These are phyloP conservation scores for Acer negundo DNA, from an alignment of 345 rosid species.

Conservation along the genomic window DNA sequence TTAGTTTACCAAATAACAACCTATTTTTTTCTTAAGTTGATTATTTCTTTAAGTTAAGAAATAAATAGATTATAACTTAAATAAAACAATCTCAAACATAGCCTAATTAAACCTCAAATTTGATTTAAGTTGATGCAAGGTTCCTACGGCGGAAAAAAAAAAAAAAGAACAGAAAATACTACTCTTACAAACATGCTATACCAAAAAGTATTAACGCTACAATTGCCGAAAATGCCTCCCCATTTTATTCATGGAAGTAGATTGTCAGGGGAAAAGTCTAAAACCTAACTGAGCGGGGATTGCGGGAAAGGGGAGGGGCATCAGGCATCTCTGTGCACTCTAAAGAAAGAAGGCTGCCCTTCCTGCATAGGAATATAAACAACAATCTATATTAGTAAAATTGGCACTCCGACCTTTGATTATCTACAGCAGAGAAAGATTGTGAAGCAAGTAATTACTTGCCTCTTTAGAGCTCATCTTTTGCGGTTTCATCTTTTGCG, in stretches of 20 bases:
- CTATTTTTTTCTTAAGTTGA: no score
- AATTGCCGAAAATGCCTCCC: slow-evolving; percentile 20
- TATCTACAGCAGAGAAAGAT: background rate
- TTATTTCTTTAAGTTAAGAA: no score
- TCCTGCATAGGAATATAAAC: background rate
- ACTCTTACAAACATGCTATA: background rate
- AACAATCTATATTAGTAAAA: background rate
- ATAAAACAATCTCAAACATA: no score
- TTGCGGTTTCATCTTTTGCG: slow-evolving; percentile 44
- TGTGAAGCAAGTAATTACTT: background rate
- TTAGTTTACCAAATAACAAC: no score
- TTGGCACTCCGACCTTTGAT: background rate
- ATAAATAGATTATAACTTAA: no score
- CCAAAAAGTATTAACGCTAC: background rate
- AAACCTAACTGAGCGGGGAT: background rate
- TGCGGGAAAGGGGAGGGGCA: slow-evolving; percentile 1
- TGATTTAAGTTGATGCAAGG: background rate
- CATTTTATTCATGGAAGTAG: slow-evolving; percentile 11
- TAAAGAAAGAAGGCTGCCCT: background rate
- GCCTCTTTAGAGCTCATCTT: slow-evolving; percentile 69
- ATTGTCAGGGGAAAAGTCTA: background rate
- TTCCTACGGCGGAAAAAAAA: slow-evolving; percentile 5
- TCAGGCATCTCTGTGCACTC: slow-evolving; percentile 12
- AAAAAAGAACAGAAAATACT: background rate
- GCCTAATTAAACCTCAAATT: background rate